These are phyloP conservation scores for Fomitiporia mediterranea DNA, from an alignment of 1,284 basidiomycete species.

Conservation along the genomic window DNA sequence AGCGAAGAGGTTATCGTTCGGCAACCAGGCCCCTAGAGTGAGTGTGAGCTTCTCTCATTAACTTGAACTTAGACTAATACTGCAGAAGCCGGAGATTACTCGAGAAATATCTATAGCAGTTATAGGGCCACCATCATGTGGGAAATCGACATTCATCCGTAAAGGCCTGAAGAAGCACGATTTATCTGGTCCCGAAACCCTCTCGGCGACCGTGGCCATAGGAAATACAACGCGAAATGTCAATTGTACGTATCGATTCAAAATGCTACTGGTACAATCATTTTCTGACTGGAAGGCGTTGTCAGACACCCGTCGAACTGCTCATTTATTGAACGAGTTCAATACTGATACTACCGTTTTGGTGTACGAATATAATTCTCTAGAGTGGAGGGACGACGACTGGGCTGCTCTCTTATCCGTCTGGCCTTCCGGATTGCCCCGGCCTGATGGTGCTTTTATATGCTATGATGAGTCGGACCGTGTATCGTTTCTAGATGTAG, in stretches of 20 bases:
- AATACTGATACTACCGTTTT: constrained; percentile 12
- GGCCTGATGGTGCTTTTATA: constrained; percentile 65
- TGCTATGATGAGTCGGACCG: constrained; percentile 67
- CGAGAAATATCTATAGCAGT: constrained; percentile 53
- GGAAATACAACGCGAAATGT: constrained; percentile 28
- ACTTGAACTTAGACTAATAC: constrained; percentile 14
- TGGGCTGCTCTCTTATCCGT: constrained; percentile 22
- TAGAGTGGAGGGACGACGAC: constrained; percentile 26
- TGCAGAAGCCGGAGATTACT: constrained; percentile 26
- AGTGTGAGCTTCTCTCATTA: constrained; percentile 24
- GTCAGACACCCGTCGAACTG: constrained; percentile 11
- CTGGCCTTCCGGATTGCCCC: constrained; percentile 45
- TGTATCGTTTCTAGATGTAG: constrained; percentile 57
- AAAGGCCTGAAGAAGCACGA: constrained; percentile 59
- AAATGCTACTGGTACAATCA: background rate
- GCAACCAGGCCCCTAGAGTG: constrained; percentile 10
- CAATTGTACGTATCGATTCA: constrained; percentile 38
- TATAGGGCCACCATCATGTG: constrained; percentile 63
- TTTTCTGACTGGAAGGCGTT: background rate
- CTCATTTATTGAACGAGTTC: background rate
- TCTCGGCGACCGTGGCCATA: constrained; percentile 32
- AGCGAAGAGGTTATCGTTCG: constrained; percentile 13
- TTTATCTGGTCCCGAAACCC: constrained; percentile 41
- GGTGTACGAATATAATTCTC: constrained; percentile 52
- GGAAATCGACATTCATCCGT: constrained; percentile 65